Conservation (phyloP, 345 rosid genomes). For the Noccaea caerulescens region DNA sequence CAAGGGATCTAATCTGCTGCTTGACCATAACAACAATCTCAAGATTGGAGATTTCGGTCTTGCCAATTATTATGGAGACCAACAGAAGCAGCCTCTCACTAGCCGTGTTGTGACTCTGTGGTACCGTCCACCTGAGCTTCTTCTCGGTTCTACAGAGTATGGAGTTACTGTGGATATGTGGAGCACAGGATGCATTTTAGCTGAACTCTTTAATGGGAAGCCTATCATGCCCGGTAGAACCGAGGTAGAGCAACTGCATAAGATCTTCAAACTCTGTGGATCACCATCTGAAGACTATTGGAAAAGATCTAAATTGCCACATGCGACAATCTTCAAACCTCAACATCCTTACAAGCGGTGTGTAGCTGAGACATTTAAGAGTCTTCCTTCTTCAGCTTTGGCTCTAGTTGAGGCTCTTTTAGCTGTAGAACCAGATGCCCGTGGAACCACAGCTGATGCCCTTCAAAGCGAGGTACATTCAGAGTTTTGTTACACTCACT, state of each 20-base stretch:
- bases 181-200: constrained; percentile 74
- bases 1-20: constrained; percentile 66
- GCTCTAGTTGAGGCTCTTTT: constrained; percentile 57
- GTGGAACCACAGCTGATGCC: constrained; percentile 59
- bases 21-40: constrained; percentile 60
- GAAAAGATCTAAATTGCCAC: constrained; percentile 63
- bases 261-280: constrained; percentile 76
- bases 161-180: constrained; percentile 68
- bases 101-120: constrained; percentile 77
- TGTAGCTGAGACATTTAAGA: constrained; percentile 60
- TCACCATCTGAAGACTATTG: constrained; percentile 78
- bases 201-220: constrained; percentile 69
- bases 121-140: constrained; percentile 76
- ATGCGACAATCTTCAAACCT: constrained; percentile 68
- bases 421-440: constrained; percentile 59
- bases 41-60: constrained; percentile 74
- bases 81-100: constrained; percentile 62
- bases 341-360: constrained; percentile 65
- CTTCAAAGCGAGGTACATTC: constrained; percentile 59
- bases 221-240: constrained; percentile 79
- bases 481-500: background rate
- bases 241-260: constrained; percentile 77
- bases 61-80: constrained; percentile 49
- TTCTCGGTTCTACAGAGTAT: constrained; percentile 66
- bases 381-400: constrained; percentile 61